phyloP scores from a whole-genome alignment of 306 rosid genomes.

The Cercis canadensis region DNA sequence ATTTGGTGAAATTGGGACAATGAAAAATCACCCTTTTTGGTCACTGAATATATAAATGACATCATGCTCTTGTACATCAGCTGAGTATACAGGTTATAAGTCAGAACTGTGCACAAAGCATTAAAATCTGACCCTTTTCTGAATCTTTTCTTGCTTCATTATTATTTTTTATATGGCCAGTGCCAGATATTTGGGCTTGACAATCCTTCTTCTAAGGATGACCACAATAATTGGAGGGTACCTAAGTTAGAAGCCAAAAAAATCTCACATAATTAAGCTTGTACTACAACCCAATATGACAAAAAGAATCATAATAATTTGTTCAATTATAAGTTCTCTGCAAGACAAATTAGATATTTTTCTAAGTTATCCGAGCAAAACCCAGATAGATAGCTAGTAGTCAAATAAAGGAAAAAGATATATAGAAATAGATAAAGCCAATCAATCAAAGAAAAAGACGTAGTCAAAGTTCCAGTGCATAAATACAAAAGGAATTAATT shows the following conservation, averaged over 20 bases:
- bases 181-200: too few species aligned
- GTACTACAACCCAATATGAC: constrained; percentile 26
- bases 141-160: not conserved
- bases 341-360: constrained; percentile 35
- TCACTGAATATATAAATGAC: constrained; percentile 45
- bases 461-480: constrained; percentile 57
- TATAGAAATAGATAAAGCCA: constrained; percentile 17
- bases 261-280: constrained; percentile 14
- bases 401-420: not conserved
- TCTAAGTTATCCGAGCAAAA: constrained; percentile 31
- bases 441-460: constrained; percentile 5
- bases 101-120: constrained; percentile 38
- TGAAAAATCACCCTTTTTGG: constrained; percentile 41
- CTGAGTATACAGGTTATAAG: constrained; percentile 32
- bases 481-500: constrained; percentile 47
- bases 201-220: not conserved
- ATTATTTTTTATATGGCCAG: too few species aligned
- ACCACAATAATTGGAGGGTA: constrained; percentile 12
- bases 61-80: constrained; percentile 38
- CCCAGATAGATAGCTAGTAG: not conserved
- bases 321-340: constrained; percentile 18
- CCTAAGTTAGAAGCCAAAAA: constrained; percentile 18
- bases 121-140: constrained; percentile 26
- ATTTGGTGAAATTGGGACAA: constrained; percentile 38
- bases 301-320: constrained; percentile 2